phyloP scores from a whole-genome alignment of 306 rosid species.

The Dryas alaskensis region DNA sequence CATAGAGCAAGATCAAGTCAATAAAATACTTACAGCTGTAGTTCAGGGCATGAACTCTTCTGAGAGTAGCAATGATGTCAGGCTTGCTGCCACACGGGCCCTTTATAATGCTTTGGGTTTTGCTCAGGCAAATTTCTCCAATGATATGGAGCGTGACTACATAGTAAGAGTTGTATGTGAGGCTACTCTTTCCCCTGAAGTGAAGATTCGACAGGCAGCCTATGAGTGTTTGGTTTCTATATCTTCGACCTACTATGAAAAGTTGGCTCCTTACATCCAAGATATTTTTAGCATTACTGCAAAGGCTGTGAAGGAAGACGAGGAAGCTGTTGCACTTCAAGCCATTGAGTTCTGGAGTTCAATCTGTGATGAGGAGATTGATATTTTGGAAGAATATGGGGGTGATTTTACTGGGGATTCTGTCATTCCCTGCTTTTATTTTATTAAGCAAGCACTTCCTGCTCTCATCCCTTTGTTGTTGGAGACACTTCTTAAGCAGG shows the following conservation, averaged over 20 bases:
- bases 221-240: conserved; percentile 90
- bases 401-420: conserved; percentile 81
- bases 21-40: conserved; percentile 80
- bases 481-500: conserved; percentile 86
- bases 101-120: conserved; percentile 82
- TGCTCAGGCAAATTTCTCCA: conserved; percentile 89
- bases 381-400: conserved; percentile 83
- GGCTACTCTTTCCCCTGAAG: conserved; percentile 76
- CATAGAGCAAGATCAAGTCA: conserved; percentile 74
- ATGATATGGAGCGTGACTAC: conserved; percentile 85
- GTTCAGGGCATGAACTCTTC: conserved; percentile 85
- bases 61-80: conserved; percentile 63
- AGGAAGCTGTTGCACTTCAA: conserved; percentile 90
- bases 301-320: conserved; percentile 88
- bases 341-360: conserved; percentile 97
- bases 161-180: conserved; percentile 92
- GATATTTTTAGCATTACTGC: conserved; percentile 82
- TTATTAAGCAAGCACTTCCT: conserved; percentile 86
- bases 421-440: conserved; percentile 75
- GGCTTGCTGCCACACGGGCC: conserved; percentile 72
- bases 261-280: conserved; percentile 71
- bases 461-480: conserved; percentile 78
- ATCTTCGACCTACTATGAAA: conserved; percentile 84
- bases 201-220: conserved; percentile 74
- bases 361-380: conserved; percentile 91